Evolutionary conservation across 2,329 filamentous ascomycete species (phyloP), one percentile per base, ranked within the genome.

Genomic region (Penicillium sp.): DNA sequence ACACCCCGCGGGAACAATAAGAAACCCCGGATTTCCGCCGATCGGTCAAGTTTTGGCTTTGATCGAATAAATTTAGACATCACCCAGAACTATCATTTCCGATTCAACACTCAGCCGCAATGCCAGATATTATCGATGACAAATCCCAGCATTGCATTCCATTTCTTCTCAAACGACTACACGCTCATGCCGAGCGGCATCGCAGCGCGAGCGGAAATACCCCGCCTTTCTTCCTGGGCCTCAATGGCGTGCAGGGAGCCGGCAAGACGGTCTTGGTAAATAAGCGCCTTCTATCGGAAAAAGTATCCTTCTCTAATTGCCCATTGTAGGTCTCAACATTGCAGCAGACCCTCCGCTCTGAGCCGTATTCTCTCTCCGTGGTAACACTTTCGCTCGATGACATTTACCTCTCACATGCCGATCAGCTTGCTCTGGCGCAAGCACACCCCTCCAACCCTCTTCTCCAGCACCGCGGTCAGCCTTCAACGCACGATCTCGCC

Each of bases 221-320:
- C 50, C 75, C 74, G 13, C 87, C 88, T 17, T 85, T 95, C 63
- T 79, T 95, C 60, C 74, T 95, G 46, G 90, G 88, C 31, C 75
- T 96, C 54, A 94, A 93, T 54, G 90, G 89, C 44, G 79, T 95
- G 17, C 90, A 95, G 67, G 90, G 90, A 44, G 83, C 85, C 25
- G 90, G 90, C 51, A 95, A 96, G 70, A 93, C 89, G 3, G 93
- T 89, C 9, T 75, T 95, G 54, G 88, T 78, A 60, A 59, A 71
- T 48, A n/a, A 14, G n/a, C 30, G 11, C 25, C 8, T 27, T 23
- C 30, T 32, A 42, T 34, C 46, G 39, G 26, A 35, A 34, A 12
- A 28, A 28, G 13, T 28, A 28, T 6, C 5, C 4, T 5, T n/a
- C 11, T 28, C 13, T 16, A 31, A 7, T 16, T 41, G 38, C 46